Evolutionary conservation across 148 eudicot species (phyloP), one percentile per base, ranked within the genome.

Genomic region (Cornus kousa): DNA sequence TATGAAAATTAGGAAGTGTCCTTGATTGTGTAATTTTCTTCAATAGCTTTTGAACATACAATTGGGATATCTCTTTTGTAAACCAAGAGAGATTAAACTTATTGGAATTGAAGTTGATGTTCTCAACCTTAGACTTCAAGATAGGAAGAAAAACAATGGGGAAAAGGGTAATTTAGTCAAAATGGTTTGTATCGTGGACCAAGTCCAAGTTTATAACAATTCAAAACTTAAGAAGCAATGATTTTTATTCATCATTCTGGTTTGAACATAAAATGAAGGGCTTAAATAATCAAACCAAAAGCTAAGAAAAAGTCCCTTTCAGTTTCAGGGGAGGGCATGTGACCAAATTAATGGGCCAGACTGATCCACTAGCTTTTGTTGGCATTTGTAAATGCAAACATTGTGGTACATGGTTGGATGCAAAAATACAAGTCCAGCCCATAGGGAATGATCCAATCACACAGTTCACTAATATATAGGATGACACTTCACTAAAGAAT

Each of bases 101-200:
- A 23, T 43, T 7, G 5, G 48, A 0, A 74, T 76, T 78, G 90
- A 91, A 50, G 75, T 91, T 33, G 90, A 89, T 9, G 59, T 89
- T 8, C 77, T 80, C 10, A 43, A 74, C 23, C 87, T 91, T 57
- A 88, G 90, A 6, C 37, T 80, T 43, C 67, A 80, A 22, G 90
- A 91, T 5, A 89, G 76, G 82, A 85, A 82, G 28, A 28, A 28
- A 1, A 28, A 1, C 28, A 28, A 28, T 28, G 28, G 28, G 28
- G 28, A 28, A 7, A 7, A 39, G 43, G 66, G 22, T 55, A 53
- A 12, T 73, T 53, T 53, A n/a, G 75, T 73, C 31, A 73, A 55
- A 17, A 13, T 2, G 28, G 7, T 7, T 16, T 39, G 46, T 3
- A 40, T 1, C 6, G n/a, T 37, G 9, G 43, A 35, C 43, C 40